Evolutionary conservation across 345 rosid species (phyloP).

Genomic region (Barbarea vulgaris): DNA sequence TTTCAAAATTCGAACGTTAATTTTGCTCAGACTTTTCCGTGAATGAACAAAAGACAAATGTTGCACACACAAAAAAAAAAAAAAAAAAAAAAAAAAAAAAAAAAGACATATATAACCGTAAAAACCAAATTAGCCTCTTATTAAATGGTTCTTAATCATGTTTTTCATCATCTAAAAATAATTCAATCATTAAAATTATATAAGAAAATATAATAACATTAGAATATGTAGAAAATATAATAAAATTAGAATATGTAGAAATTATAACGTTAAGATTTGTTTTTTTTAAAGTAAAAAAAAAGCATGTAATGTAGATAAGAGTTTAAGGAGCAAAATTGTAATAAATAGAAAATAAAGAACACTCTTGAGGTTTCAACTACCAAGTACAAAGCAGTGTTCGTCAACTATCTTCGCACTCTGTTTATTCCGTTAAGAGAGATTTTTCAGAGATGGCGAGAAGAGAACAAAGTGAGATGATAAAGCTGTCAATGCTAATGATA

Average conservation of each 20-base stretch:
- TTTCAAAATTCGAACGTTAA: slow-evolving; percentile 7
- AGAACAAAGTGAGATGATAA: slow-evolving; percentile 17
- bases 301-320: not conserved
- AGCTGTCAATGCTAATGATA: not conserved
- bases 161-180: not conserved
- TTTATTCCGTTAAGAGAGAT: slow-evolving; percentile 17
- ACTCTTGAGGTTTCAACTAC: slow-evolving; percentile 18
- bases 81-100: too few relatives aligned
- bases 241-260: not conserved
- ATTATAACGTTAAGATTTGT: not conserved
- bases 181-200: not conserved
- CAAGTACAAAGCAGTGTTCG: slow-evolving; percentile 10
- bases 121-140: not conserved
- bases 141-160: not conserved
- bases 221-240: not conserved
- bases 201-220: not conserved
- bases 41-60: not conserved
- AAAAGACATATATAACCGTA: too few relatives aligned
- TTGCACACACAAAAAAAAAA: too few relatives aligned
- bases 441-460: slow-evolving; percentile 27
- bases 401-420: slow-evolving; percentile 5
- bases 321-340: slow-evolving; percentile 12
- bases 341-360: slow-evolving; percentile 1
- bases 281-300: not conserved
- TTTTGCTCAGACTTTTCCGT: not conserved